phyloP scores from a whole-genome alignment of 108 stramenopile genomes.

The Aurantiochytrium sp. region DNA sequence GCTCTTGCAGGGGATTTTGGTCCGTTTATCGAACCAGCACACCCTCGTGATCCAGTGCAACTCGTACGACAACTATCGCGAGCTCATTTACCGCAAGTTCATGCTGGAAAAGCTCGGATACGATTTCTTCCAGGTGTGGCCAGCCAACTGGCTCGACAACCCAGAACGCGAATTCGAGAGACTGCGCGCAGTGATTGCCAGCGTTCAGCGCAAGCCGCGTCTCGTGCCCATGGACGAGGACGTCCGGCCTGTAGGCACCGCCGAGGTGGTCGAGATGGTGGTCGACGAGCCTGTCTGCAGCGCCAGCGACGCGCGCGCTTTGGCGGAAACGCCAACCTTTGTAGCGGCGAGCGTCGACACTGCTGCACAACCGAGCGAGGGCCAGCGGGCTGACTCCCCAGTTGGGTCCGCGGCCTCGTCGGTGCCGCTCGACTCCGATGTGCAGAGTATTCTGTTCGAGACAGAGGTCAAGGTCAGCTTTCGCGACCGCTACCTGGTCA shows the following conservation, averaged over 20 bases:
- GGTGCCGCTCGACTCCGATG: background rate
- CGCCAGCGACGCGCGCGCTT: too few species aligned
- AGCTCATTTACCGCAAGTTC: background rate
- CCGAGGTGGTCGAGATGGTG: too few species aligned
- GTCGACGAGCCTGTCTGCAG: too few species aligned
- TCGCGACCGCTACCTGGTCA: background rate
- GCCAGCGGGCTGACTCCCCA: too few species aligned
- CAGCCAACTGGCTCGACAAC: constrained; percentile 13
- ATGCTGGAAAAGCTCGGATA: background rate
- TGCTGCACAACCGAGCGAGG: too few species aligned
- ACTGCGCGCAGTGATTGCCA: background rate
- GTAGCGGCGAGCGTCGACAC: too few species aligned
- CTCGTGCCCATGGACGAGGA: background rate
- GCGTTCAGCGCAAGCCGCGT: background rate
- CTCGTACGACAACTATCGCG: background rate
- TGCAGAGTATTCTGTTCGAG: background rate
- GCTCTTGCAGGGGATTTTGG: background rate
- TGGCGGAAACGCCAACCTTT: too few species aligned
- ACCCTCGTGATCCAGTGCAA: constrained; percentile 2
- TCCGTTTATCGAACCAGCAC: background rate
- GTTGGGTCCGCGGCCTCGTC: background rate
- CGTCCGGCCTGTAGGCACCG: too few species aligned
- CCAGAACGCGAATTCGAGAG: background rate
- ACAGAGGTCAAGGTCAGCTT: background rate
- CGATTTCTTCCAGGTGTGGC: constrained; percentile 18